Conservation (phyloP, 805 yeast genomes). For the Cyberlindnera euphorbiae region DNA sequence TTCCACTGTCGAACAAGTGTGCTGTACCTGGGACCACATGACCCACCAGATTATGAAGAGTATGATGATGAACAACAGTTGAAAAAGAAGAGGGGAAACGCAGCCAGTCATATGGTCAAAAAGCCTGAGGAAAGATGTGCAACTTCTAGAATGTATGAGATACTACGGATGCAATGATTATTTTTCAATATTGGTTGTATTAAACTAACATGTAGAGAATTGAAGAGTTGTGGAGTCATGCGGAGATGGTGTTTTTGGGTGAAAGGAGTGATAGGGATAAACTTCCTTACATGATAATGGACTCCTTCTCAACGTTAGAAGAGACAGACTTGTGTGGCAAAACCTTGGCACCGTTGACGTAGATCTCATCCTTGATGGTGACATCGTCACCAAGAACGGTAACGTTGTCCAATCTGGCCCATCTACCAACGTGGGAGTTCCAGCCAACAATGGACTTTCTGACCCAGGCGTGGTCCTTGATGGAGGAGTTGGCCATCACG, state of each 20-base stretch:
- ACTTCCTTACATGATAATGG: slow-evolving; percentile 94
- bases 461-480: slow-evolving; percentile 97
- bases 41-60: slow-evolving; percentile 4
- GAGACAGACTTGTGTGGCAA: slow-evolving; percentile 98
- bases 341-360: slow-evolving; percentile 98
- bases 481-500: slow-evolving; percentile 81
- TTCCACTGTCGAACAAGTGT: slow-evolving; percentile 7
- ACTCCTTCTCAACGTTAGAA: slow-evolving; percentile 93
- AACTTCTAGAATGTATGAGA: background rate
- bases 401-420: slow-evolving; percentile 98
- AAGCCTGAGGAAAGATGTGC: slow-evolving; percentile 6
- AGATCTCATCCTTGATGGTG: slow-evolving; percentile 95
- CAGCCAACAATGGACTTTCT: slow-evolving; percentile 98
- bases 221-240: slow-evolving; percentile 3
- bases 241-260: too few species aligned
- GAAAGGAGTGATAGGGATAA: too few species aligned
- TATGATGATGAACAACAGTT: too few species aligned
- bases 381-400: slow-evolving; percentile 99
- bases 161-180: too few species aligned
- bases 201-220: slow-evolving; percentile 11
- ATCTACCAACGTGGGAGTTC: slow-evolving; percentile 96
- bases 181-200: slow-evolving; percentile 5
- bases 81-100: too few species aligned
- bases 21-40: slow-evolving; percentile 1
- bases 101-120: slow-evolving; percentile 8